Evolutionary conservation across 495 filamentous ascomycete genomes (phyloP), one percentile per base, ranked within the genome.

Genomic region (Trichoderma virens): DNA sequence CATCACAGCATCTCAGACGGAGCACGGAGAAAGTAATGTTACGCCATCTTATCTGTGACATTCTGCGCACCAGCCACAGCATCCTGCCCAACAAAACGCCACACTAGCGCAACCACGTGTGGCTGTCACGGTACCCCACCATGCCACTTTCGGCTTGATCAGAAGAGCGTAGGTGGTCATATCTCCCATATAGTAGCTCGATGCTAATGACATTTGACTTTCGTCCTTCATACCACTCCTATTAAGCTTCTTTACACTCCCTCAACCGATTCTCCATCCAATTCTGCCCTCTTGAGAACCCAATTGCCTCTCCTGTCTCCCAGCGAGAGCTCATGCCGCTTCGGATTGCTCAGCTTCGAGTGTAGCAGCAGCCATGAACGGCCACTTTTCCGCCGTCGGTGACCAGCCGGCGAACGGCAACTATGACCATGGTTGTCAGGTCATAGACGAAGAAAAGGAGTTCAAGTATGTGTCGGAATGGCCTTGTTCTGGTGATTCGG

Each of bases 371-470:
- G 67, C 84, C 25, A 88, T 90, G 81, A 97, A 97, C 76, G 90
- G 90, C 68, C 92, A 97, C 74, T 93, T 97, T 76, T 90, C 91
- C 67, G 78, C 84, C 51, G 84, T 92, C 74, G 90, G 89, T 75
- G 82, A 85, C 63, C 82, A 82, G 75, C 80, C 84, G 65, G 80
- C 80, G 54, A 76, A 81, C 68, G 84, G 89, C 69, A 80, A 89
- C 45, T 97, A 92, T 74, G 89, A 90, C 72, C 91, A 94, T 84
- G 94, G 94, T 61, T 90, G 97, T 70, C 94, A 98, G 78, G 92
- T 98, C 69, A 90, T 98, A 68, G 90, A 97, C 74, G 93, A 90
- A 78, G 86, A 96, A 67, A 97, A 98, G 76, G 82, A 90, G 69
- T 98, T 97, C 85, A 97, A 96, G 92, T 97, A 85, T 66, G 84